Percentiles rank a stretch among this genome's conserved stretches.
phyloP scores from a whole-genome alignment of 2,329 filamentous ascomycete species.

The Verticillium alfalfae region DNA sequence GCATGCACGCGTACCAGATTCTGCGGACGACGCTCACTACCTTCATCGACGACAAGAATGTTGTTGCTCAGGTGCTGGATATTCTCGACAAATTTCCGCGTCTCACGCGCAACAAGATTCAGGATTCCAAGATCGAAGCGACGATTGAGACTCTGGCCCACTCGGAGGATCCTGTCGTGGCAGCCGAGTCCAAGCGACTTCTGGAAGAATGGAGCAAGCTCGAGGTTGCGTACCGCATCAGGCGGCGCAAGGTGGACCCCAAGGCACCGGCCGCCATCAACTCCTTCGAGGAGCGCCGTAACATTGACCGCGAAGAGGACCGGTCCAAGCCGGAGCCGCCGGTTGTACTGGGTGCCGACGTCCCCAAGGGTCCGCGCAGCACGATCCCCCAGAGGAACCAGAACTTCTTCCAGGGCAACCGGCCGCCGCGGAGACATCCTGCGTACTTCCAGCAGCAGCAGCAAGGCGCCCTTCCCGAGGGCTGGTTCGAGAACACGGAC shows the following conservation, averaged over 20 bases:
- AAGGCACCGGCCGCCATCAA: constrained; percentile 42
- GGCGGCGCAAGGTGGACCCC: constrained; percentile 78
- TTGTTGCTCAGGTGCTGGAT: constrained; percentile 82
- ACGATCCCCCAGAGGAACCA: constrained; percentile 49
- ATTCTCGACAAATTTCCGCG: constrained; percentile 86
- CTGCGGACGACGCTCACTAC: constrained; percentile 79
- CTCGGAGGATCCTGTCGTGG: constrained; percentile 70
- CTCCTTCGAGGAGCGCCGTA: constrained; percentile 59
- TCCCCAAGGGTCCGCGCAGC: constrained; percentile 55
- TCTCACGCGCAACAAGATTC: constrained; percentile 93
- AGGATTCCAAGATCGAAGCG: constrained; percentile 89
- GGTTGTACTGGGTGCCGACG: constrained; percentile 42
- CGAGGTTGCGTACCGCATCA: constrained; percentile 87
- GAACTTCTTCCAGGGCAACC: constrained; percentile 41
- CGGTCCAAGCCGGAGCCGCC: constrained; percentile 24
- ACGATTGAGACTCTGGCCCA: constrained; percentile 64
- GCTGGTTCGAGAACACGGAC: constrained; percentile 78
- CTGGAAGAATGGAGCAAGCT: constrained; percentile 84
- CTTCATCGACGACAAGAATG: constrained; percentile 85
- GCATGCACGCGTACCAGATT: constrained; percentile 96
- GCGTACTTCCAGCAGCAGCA: constrained; percentile 37
- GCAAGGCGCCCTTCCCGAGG: constrained; percentile 59
- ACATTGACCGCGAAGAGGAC: constrained; percentile 34
- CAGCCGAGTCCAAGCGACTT: constrained; percentile 63
- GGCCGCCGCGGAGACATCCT: constrained; percentile 40